Percentiles rank a stretch among this genome's conserved stretches.
phyloP scores from a whole-genome alignment of 2,329 filamentous ascomycete genomes.

The Reticulascus tulasneorum region DNA sequence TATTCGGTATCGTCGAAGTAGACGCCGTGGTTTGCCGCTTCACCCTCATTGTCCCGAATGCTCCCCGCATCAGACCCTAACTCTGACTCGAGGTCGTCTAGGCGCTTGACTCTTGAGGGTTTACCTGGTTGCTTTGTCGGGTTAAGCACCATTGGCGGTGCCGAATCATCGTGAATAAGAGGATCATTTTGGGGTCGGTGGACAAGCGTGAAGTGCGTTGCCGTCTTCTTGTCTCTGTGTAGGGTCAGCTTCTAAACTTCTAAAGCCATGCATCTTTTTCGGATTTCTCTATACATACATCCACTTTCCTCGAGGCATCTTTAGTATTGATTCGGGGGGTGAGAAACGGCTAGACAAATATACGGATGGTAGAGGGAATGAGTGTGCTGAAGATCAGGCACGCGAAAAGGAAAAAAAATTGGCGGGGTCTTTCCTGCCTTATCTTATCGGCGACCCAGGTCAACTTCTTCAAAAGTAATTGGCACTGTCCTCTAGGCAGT shows the following conservation, averaged over 20 bases:
- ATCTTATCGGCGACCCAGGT: slow-evolving; percentile 13
- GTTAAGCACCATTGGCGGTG: slow-evolving; percentile 87
- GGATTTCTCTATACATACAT: slow-evolving; percentile 41
- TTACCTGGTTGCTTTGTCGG: slow-evolving; percentile 45
- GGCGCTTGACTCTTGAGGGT: slow-evolving; percentile 53
- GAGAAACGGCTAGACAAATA: not conserved
- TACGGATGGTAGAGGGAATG: not conserved
- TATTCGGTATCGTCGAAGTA: slow-evolving; percentile 95
- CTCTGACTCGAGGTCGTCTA: slow-evolving; percentile 72
- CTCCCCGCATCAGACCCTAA: slow-evolving; percentile 62
- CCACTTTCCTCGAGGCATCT: slow-evolving; percentile 74
- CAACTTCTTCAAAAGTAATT: too few relatives aligned
- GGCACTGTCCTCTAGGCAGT: not conserved
- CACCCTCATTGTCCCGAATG: slow-evolving; percentile 86
- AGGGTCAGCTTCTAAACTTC: slow-evolving; percentile 19
- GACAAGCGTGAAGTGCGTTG: slow-evolving; percentile 89
- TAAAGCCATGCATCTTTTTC: not conserved
- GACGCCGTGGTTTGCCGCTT: slow-evolving; percentile 89
- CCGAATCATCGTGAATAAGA: slow-evolving; percentile 85
- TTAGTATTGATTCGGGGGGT: slow-evolving; percentile 29
- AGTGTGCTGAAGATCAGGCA: not conserved
- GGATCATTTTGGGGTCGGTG: slow-evolving; percentile 97
- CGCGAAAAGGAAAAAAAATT: slow-evolving; percentile 8
- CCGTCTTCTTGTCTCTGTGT: slow-evolving; percentile 77
- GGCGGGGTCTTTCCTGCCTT: slow-evolving; percentile 10